Base-by-base conservation (phyloP, 257 asterid species). In the Forsythia suspensa region DNA sequence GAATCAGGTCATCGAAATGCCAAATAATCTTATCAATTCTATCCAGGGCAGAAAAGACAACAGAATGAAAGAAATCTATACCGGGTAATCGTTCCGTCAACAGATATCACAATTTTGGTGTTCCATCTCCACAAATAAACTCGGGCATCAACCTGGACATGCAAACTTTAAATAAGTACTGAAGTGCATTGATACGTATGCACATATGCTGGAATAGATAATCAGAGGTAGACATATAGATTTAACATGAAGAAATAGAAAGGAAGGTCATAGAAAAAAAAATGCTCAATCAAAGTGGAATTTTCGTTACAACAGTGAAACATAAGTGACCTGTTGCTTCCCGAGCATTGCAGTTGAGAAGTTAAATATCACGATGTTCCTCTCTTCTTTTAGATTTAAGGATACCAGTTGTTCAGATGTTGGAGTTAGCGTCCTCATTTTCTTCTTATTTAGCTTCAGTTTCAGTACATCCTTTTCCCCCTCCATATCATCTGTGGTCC, bases 71-170 rank as follows among this genome's bases (percentile, higher is more conserved):
- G 34, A 52, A 70, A 80, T 55, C 7, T 73, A 77, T 84, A 96
- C 99, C 97, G 82, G 21, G 99, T 96, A 84, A 96, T 96, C 66
- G 99, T 96, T 77, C 99, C 99, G 82, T 96, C 99, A 73, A 96
- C 99, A 72, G 99, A 96, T 85, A 96, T 94, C 84, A 94, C 98
- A 67, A 95, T 84, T 40, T 89, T 90, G 36, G 92, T 40, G 79
- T 96, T 97, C 94, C 97, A 92, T 84, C 91, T 90, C 99, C 98
- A 95, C 78, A 95, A 88, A 86, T 89, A 94, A 77, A 94, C 92
- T n/a, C 80, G 84, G 36, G 99, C 98, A 71, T 92, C 97, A 84
- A 96, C 98, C 99, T 95, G 87, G 77, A 87, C 71, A 70, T 70
- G 80, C 55, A 72, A 66, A 77, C 68, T 73, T 76, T 59, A 76